Evolutionary conservation across 345 rosid genomes (phyloP).

Genomic region (Cochlearia excelsa): DNA sequence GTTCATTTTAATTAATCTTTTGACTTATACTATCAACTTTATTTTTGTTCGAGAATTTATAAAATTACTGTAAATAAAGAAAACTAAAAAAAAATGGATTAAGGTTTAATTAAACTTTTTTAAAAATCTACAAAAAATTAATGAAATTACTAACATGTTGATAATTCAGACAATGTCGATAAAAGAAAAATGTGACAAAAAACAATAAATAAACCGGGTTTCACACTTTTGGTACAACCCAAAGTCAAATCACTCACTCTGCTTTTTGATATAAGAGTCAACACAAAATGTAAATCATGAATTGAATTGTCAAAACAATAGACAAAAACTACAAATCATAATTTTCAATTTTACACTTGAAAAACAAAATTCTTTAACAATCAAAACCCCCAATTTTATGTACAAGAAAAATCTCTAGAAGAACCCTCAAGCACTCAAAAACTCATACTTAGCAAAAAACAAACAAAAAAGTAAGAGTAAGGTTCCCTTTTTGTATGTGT

Average conservation of each 20-base stretch:
- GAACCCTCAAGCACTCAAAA: constrained; percentile 12
- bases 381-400: constrained; percentile 16
- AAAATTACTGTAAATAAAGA: too few species aligned
- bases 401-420: constrained; percentile 25
- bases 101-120: too few species aligned
- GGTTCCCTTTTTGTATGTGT: constrained; percentile 1
- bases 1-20: too few species aligned
- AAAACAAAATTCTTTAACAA: constrained; percentile 10
- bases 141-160: too few species aligned
- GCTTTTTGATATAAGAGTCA: neutral
- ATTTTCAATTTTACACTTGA: neutral
- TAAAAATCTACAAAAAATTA: too few species aligned
- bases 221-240: too few species aligned
- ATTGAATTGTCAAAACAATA: constrained; percentile 5
- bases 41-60: too few species aligned
- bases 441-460: neutral
- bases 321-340: constrained; percentile 12
- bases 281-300: constrained; percentile 15
- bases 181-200: too few species aligned
- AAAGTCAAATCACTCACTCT: neutral
- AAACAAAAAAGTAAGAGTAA: constrained; percentile 2
- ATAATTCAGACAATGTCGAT: too few species aligned
- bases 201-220: too few species aligned
- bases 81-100: too few species aligned
- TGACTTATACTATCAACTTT: too few species aligned